Conservation (phyloP, 2,329 filamentous ascomycete genomes). For the Microdochium paspali region DNA sequence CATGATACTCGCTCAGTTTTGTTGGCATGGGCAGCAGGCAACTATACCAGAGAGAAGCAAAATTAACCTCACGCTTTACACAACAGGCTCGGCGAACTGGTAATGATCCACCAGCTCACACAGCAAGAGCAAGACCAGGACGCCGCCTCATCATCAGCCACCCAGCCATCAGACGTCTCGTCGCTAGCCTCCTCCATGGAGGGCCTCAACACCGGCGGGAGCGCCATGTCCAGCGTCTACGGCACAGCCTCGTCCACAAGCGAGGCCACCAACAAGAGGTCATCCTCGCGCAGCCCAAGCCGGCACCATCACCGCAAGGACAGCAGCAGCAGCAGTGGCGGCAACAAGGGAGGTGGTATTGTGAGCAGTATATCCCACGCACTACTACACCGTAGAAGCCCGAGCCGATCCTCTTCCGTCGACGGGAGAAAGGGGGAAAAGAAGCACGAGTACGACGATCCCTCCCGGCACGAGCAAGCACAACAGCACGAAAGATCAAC, state of each 20-base stretch:
- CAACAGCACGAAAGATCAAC: background rate
- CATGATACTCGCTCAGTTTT: background rate
- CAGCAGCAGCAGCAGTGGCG: constrained; percentile 6
- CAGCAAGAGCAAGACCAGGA: constrained; percentile 25
- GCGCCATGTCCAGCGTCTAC: constrained; percentile 10
- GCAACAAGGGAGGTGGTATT: too few relatives aligned
- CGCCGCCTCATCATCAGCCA: constrained; percentile 6
- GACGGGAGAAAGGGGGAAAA: too few relatives aligned
- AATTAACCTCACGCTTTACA: too few relatives aligned
- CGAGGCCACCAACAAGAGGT: constrained; percentile 12
- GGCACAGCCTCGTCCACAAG: background rate
- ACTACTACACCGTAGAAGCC: constrained; percentile 16
- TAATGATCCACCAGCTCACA: constrained; percentile 43
- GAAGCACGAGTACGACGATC: constrained; percentile 3
- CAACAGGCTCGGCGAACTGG: constrained; percentile 64
- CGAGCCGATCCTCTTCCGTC: constrained; percentile 17
- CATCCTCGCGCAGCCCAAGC: constrained; percentile 20
- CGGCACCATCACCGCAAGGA: too few relatives aligned
- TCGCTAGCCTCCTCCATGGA: constrained; percentile 25
- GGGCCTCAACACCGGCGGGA: constrained; percentile 12
- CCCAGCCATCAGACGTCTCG: constrained; percentile 16
- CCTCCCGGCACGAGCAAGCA: constrained; percentile 4
- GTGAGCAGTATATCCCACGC: constrained; percentile 11
- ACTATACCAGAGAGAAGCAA: too few relatives aligned
- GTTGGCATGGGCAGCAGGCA: too few relatives aligned